Base-by-base conservation (phyloP, 345 rosid genomes). In the Salix caprea region DNA sequence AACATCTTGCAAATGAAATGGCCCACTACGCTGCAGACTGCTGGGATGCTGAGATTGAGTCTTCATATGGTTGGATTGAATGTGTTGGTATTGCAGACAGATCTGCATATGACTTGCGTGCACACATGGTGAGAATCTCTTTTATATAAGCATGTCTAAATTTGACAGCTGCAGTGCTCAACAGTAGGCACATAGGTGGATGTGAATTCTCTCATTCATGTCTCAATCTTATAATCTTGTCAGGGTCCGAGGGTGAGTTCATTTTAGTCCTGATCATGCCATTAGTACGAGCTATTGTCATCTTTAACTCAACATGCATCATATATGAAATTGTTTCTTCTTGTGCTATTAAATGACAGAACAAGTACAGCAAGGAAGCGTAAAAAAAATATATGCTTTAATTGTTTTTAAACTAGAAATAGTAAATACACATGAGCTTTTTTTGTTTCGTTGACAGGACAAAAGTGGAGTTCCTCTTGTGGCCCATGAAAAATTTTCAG, bases 71-170 rank as follows among this genome's bases (percentile, higher is more conserved):
- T 34, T 96, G 99, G 99, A 88, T 93, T 26, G 98, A 96, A 82
- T 96, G 99, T 84, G 99, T 96, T 71, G 98, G 99, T 52, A 91
- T 93, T 81, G 99, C 99, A 73, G 99, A 96, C 83, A 90, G 99
- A 79, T 91, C 99, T 83, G 98, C 98, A 2, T 93, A 85, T 73
- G 99, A 96, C 87, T 69, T 96, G 68, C 80, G 58, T 65, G 99
- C 99, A 67, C 99, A 96, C 80, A 80, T 94, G 16, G 98, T 95
- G 85, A 75, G 84, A 73, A 75, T 9, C 28, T 30, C n/a, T 10
- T 37, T 72, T 14, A 34, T 61, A 44, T 23, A 14, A 21, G 24
- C 71, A 23, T 14, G 19, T 30, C 36, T 7, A 4, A 72, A 52
- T 30, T 28, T 19, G 21, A 48, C 6, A 16, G 40, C 15, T 64